Evolutionary conservation across 495 filamentous ascomycete species (phyloP).

Genomic region (Annulohypoxylon moriforme): DNA sequence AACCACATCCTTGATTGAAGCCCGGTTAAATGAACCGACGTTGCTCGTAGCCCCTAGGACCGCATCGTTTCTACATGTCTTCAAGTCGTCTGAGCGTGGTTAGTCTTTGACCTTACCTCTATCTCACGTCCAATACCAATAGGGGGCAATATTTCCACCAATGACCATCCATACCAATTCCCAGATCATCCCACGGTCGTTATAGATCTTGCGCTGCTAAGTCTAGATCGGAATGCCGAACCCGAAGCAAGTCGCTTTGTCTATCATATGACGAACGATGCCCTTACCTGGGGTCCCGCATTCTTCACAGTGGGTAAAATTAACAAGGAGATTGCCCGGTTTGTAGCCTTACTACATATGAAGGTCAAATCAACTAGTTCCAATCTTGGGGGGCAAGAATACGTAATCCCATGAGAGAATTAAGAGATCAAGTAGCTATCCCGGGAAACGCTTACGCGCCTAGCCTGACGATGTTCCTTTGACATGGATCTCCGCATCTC

Average conservation of each 20-base stretch:
- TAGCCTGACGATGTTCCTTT: slow-evolving; percentile 24
- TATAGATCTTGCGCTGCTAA: background rate
- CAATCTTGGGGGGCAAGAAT: background rate
- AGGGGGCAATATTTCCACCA: slow-evolving; percentile 35
- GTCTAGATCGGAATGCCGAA: background rate
- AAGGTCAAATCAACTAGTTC: background rate
- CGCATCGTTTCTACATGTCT: background rate
- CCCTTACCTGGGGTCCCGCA: background rate
- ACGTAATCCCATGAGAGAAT: background rate
- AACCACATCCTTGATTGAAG: background rate
- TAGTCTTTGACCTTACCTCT: background rate
- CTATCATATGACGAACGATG: background rate
- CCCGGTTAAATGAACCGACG: slow-evolving; percentile 24
- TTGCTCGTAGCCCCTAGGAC: background rate
- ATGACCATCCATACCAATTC: slow-evolving; percentile 1
- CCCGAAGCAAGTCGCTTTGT: background rate
- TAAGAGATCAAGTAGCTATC: background rate
- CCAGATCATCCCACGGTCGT: background rate
- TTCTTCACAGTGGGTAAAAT: background rate
- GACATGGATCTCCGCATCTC: slow-evolving; percentile 41
- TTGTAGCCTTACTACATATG: background rate
- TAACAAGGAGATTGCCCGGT: background rate
- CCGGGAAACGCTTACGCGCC: slow-evolving; percentile 17
- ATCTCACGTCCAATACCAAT: background rate
- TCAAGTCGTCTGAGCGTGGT: background rate